Conservation (phyloP, 192 early-diverging fungal species). For the Umbelopsis ramanniana region DNA sequence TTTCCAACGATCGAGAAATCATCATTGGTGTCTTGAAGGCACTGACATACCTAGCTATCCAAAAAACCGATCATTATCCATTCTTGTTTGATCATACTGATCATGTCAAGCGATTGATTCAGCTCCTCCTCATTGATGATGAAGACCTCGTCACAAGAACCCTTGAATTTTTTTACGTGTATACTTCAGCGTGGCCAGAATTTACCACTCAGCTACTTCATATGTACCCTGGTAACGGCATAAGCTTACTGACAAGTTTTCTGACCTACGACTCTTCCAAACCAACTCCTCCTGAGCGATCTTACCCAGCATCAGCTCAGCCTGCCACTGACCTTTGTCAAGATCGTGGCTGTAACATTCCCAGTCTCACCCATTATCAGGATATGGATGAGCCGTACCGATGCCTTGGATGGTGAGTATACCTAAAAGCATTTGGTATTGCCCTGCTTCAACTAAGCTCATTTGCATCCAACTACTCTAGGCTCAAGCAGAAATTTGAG, state of each 20-base stretch:
- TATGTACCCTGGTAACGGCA: constrained; percentile 51
- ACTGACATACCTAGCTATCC: constrained; percentile 63
- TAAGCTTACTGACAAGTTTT: constrained; percentile 52
- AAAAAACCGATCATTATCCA: constrained; percentile 56
- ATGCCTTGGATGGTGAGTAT: constrained; percentile 59
- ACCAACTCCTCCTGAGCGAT: background rate
- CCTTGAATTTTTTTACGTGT: constrained; percentile 76
- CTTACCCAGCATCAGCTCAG: background rate
- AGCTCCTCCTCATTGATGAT: constrained; percentile 64
- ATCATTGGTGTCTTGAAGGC: constrained; percentile 63
- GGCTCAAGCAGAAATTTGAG: constrained; percentile 60
- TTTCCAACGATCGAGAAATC: constrained; percentile 61
- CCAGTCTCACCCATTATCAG: constrained; percentile 40
- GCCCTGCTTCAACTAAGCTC: background rate
- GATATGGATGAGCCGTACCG: constrained; percentile 60
- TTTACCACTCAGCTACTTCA: constrained; percentile 47
- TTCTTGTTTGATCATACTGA: constrained; percentile 53
- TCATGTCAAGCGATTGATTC: constrained; percentile 57
- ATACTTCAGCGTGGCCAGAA: constrained; percentile 52
- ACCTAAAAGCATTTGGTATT: no score
- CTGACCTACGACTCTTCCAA: constrained; percentile 39
- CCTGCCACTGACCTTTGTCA: background rate
- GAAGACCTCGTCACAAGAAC: constrained; percentile 69
- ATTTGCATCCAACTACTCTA: constrained; percentile 1
- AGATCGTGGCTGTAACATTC: constrained; percentile 28